A percentile compares a stretch with the other conserved stretches of the same genome.
Conservation (phyloP, 371 early-diverging fungal species). For the Apophysomyces ossiformis region DNA sequence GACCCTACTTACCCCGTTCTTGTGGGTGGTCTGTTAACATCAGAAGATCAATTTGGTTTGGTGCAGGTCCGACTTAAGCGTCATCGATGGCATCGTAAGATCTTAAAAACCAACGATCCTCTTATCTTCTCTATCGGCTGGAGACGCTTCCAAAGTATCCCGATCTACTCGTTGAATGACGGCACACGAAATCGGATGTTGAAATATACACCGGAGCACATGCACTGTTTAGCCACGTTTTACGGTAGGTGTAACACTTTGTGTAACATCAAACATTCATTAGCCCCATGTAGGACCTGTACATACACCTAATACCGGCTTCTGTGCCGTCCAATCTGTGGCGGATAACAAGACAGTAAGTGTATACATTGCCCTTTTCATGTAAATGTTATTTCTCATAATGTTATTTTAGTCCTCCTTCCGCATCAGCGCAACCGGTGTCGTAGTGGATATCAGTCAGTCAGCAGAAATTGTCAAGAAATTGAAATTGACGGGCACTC, state of each 20-base stretch:
- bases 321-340: slow-evolving; percentile 90
- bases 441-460: slow-evolving; percentile 91
- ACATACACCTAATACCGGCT: slow-evolving; percentile 95
- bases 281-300: slow-evolving; percentile 61
- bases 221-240: slow-evolving; percentile 97
- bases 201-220: slow-evolving; percentile 99
- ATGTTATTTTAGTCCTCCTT: slow-evolving; percentile 63
- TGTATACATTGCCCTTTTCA: not conserved
- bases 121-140: slow-evolving; percentile 98
- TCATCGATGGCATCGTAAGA: slow-evolving; percentile 97
- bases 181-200: slow-evolving; percentile 96
- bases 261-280: slow-evolving; percentile 21
- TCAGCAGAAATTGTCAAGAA: slow-evolving; percentile 96
- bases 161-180: slow-evolving; percentile 93
- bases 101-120: slow-evolving; percentile 98
- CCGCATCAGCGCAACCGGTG: slow-evolving; percentile 95
- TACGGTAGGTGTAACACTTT: slow-evolving; percentile 71
- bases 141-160: slow-evolving; percentile 97
- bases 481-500: slow-evolving; percentile 97
- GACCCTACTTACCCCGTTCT: slow-evolving; percentile 88
- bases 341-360: slow-evolving; percentile 68
- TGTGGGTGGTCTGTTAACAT: slow-evolving; percentile 87
- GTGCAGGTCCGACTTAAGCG: slow-evolving; percentile 95
- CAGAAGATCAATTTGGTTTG: slow-evolving; percentile 92
- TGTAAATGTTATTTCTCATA: not conserved